Base-by-base conservation (phyloP, 2,329 filamentous ascomycete species). In the Westerdykella sp. region DNA sequence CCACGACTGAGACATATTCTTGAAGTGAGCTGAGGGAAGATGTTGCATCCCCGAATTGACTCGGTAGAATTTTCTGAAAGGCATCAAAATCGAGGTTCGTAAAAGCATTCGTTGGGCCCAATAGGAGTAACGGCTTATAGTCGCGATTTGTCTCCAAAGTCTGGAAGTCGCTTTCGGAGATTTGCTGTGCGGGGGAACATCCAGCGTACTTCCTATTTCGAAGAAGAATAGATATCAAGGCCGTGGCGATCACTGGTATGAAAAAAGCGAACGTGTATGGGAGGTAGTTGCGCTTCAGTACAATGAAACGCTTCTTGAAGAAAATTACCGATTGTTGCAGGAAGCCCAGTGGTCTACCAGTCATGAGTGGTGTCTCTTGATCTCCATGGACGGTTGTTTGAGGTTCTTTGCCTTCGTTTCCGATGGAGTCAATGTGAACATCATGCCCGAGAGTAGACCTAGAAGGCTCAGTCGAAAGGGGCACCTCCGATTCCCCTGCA, bases 201-300 rank as follows among this genome's bases (percentile, higher is more conserved):
- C 72, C 72, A 0, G 73, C 68, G 1, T 71, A 71, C 3, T 62
- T 50, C 50, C 80, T 79, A 41, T 70, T 66, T 35, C 75, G 73
- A 7, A 95, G 69, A 53, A 89, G 87, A 3, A 93, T 71, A 5
- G 83, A 84, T 0, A 87, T 84, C 15, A 93, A 69, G 0, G 81
- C 87, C 12, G 86, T 84, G 1, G 86, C 85, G 45, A 87, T 72
- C 40, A 95, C 77, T 0, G 88, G 88, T 11, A 95, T 80, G 1
- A 87, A 49, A 36, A 94, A 75, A 0, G 87, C 87, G 2, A 80
- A 78, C 4, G 80, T 57, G 42, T 87, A 87, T 0, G 87, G 84
- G 15, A 89, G 69, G 66, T 80, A 84, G 56, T 90, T 94, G 23
- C 83, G 75, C 56, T 83, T 82, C 40, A 93, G 72, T 28, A 95